A percentile compares a stretch with the other conserved stretches of the same genome.
phyloP scores from a whole-genome alignment of 192 early-diverging fungal species.

The Coemansia sp. region DNA sequence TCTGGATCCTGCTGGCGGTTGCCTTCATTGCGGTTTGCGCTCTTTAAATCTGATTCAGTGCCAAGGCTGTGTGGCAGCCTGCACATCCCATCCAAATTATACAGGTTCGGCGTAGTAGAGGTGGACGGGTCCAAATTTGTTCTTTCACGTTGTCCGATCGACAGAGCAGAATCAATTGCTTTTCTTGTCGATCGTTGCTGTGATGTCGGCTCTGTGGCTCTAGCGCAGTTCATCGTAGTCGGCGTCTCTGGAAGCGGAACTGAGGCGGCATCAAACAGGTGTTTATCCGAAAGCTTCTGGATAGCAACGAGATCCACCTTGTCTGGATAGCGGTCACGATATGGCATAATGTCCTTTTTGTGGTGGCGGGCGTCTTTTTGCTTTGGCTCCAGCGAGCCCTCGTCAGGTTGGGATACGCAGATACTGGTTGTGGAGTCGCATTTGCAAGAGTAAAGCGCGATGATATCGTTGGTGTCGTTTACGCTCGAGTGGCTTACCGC shows the following conservation, averaged over 20 bases:
- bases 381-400: background rate
- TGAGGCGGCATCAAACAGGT: constrained; percentile 19
- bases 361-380: background rate
- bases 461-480: constrained; percentile 27
- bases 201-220: background rate
- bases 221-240: background rate
- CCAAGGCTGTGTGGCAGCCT: background rate
- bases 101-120: background rate
- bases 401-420: background rate
- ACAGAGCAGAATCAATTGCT: background rate
- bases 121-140: background rate
- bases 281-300: constrained; percentile 12
- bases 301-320: constrained; percentile 4
- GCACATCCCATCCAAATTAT: background rate
- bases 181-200: background rate
- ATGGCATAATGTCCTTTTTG: background rate
- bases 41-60: background rate
- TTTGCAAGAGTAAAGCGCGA: constrained; percentile 26
- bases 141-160: background rate
- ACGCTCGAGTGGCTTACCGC: background rate
- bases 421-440: constrained; percentile 7
- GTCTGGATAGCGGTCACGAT: background rate
- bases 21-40: background rate
- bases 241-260: constrained; percentile 39
- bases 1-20: background rate